Base-by-base conservation (phyloP, 768 basidiomycete genomes). In the Leccinum incarnatum region DNA sequence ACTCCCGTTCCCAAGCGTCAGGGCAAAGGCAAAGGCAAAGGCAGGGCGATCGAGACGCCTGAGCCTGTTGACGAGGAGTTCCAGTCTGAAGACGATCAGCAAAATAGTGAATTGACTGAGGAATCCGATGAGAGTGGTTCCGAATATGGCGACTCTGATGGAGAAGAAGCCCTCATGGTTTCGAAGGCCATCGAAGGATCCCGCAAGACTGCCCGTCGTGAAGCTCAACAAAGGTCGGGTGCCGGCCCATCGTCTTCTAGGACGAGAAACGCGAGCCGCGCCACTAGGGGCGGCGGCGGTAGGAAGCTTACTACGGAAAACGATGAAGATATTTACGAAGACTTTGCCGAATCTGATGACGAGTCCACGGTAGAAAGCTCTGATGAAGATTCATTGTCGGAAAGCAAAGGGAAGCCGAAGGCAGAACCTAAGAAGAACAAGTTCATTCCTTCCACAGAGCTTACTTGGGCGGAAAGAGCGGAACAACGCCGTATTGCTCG, bases 111-210 rank as follows among this genome's bases (percentile, higher is more conserved):
- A 46, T 62, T 70, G 21, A 50, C 79, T 27, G 74, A 77, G 11
- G 86, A 87, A 57, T 84, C 81, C 17, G 80, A 80, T 30, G 80
- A 76, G 55, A 72, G 72, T 58, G 85, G 78, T 27, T 89, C 88
- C 42, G 87, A 87, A 56, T 89, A 86, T 62, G 75, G 81, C 10
- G 42, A 42, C 42, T 77, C 77, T 25, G 48, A 49, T 46, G 76
- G 78, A 34, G 63, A 67, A 34, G 74, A 76, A 17, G 63, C 58
- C 0, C 56, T 83, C 21, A 81, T 89, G 84, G 40, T 91, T 15
- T 73, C 77, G 46, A 79, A 77, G 23, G 89, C 86, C 29, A 77
- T 88, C 42, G 73, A 77, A 56, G 65, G 76, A 59, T 92, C 90
- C 21, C 68, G 83, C 54, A 74, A 77, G 57, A 73, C 68, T 57